Evolutionary conservation across 2,329 filamentous ascomycete species (phyloP), one percentile per base, ranked within the genome.

Genomic region (Aspergillus sp.): DNA sequence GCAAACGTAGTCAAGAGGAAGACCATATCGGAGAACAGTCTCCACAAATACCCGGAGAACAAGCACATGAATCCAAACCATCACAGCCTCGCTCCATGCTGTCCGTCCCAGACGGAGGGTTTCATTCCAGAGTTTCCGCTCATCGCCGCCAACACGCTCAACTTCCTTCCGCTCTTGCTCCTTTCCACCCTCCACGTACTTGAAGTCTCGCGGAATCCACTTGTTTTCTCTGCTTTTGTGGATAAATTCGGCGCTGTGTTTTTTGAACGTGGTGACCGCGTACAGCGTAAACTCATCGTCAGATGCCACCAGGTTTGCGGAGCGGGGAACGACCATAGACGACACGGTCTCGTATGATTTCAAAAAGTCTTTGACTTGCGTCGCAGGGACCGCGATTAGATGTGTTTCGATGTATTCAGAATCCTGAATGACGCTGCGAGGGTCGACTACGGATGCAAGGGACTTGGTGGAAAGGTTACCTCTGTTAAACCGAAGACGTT

Each of bases 381-480:
- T 83, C 43, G 80, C 82, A 2, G 93, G 93, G 7, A 98, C 88
- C 17, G 88, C 93, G 57, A 98, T 79, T 25, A 98, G 83, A 66
- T 96, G 90, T 25, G 93, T 96, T 73, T 96, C 90, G 59, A 98
- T 84, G 71, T 95, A 97, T 72, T 98, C 93, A 17, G 90, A 96
- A 65, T 95, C 84, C 68, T 86, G 86, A 54, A 96, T 81, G 39
- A 95, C 79, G 50, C 90, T 73, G 47, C 80, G 76, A 7, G 91
- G 90, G 61, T 91, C 80, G 59, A 98, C 85, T 53, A 97, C 82
- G 10, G 89, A 84, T n/a, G 88, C 83, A 55, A 98, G 84, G 10
- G 91, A 97, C 68, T 91, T 95, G 58, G 90, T 96, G 19, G 90
- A 81, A 43, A 98, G 85, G 67, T 96, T 98, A 55, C 93, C 93